Evolutionary conservation across 2,329 filamentous ascomycete species (phyloP).

Genomic region (Orbilia oligospora): DNA sequence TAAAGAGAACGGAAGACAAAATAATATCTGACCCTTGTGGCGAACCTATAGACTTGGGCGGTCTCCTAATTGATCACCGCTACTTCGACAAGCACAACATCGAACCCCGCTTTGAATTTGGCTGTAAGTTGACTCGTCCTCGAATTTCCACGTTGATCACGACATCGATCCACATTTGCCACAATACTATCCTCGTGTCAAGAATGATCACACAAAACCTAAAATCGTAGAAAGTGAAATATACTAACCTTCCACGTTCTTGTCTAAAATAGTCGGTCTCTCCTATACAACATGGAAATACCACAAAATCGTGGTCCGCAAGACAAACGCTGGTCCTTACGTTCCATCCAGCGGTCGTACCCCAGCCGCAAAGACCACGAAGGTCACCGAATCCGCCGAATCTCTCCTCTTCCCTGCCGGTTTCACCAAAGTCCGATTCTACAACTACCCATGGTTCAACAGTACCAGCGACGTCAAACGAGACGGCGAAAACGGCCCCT

Average conservation of each 20-base stretch:
- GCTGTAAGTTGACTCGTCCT: slow-evolving; percentile 67
- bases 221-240: not conserved
- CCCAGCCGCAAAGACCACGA: slow-evolving; percentile 71
- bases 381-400: slow-evolving; percentile 75
- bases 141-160: not conserved
- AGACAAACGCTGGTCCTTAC: slow-evolving; percentile 72
- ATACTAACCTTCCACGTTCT: slow-evolving; percentile 19
- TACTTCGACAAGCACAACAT: slow-evolving; percentile 78
- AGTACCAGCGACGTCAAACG: slow-evolving; percentile 74
- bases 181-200: slow-evolving; percentile 70
- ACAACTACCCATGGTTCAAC: slow-evolving; percentile 82
- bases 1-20: not conserved
- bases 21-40: not conserved
- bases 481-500: slow-evolving; percentile 76
- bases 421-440: slow-evolving; percentile 70
- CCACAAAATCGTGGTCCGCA: slow-evolving; percentile 75
- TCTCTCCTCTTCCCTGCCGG: slow-evolving; percentile 76
- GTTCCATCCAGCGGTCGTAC: slow-evolving; percentile 67
- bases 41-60: slow-evolving; percentile 76
- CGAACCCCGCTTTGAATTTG: slow-evolving; percentile 84
- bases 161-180: slow-evolving; percentile 5
- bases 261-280: slow-evolving; percentile 72
- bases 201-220: slow-evolving; percentile 29
- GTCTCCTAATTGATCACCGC: slow-evolving; percentile 85
- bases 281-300: slow-evolving; percentile 85